Conservation (phyloP, 306 rosid genomes). For the Prosopis cineraria region DNA sequence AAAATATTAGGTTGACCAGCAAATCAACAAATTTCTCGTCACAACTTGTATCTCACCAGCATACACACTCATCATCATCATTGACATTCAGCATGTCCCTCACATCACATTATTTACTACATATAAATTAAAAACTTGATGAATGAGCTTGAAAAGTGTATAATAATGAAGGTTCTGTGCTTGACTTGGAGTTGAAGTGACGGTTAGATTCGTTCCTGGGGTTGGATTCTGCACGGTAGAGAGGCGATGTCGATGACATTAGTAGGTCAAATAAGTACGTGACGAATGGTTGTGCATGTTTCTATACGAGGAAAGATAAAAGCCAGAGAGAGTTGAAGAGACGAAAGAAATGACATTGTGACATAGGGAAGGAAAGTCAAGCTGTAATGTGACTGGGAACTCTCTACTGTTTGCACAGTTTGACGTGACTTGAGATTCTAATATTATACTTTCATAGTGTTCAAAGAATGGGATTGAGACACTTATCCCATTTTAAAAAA, state of each 20-base stretch:
- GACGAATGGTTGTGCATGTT: not conserved
- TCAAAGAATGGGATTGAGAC: too few relatives aligned
- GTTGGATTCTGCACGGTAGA: conserved; percentile 8
- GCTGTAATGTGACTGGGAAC: not conserved
- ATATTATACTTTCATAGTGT: too few relatives aligned
- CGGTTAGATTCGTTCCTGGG: not conserved
- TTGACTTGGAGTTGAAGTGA: conserved; percentile 18
- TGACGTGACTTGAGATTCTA: not conserved
- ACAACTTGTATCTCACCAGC: not conserved
- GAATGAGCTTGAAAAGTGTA: not conserved
- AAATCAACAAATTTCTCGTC: not conserved
- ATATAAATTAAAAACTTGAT: not conserved
- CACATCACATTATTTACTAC: not conserved
- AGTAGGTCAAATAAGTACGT: not conserved
- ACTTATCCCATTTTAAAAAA: too few relatives aligned
- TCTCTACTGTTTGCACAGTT: not conserved
- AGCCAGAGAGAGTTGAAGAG: not conserved
- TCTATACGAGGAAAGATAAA: conserved; percentile 34
- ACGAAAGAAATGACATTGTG: not conserved
- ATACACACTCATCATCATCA: too few relatives aligned
- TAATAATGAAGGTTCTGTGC: not conserved
- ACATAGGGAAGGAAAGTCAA: not conserved
- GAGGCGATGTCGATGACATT: not conserved
- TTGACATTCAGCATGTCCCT: not conserved
- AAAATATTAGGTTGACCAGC: conserved; percentile 28